Base-by-base conservation (phyloP, 768 basidiomycete species). In the Kwoniella sp. region DNA sequence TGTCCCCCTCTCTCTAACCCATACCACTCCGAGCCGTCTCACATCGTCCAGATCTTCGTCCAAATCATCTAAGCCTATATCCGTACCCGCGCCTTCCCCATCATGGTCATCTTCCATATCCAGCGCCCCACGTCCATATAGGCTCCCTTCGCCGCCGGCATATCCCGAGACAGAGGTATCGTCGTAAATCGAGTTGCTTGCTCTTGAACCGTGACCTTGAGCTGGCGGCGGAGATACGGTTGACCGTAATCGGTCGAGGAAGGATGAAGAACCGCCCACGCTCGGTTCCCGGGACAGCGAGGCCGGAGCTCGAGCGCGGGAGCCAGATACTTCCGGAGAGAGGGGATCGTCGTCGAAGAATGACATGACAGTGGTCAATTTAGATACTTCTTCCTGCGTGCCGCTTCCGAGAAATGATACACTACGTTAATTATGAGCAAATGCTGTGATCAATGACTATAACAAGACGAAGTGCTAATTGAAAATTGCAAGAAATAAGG, bases 1-100 rank as follows among this genome's bases (percentile, higher is more conserved):
- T 31, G 76, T 80, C 8, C 79, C 79, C 28, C 79, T 63, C 50
- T 80, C 79, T 47, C 62, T 66, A 4, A 77, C 72, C 79, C 77
- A 80, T 0, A 65, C 65, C 38, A 65, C 52, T 12, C 73, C 66
- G 54, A 80, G 58, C n/a, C 65, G 41, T 45, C 59, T 63, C 0
- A 80, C 71, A 50, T 80, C 79, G 41, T 72, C 72, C 61, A 67
- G n/a, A 28, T 66, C 61, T 29, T 56, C 59, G 13, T 73, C 68
- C 41, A 69, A 67, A 22, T 63, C 58, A 50, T 53, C 50, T 47
- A 58, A 37, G 37, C 37, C 60, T n/a, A 37, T 11, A 25, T 41
- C 56, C n/a, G 22, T 26, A 4, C 17, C 28, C 29, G 20, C 56
- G 11, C 12, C 31, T 12, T 25, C 28, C 54, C 38, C 37, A 9